Evolutionary conservation across 1,284 basidiomycete species (phyloP).

Genomic region (Trichosporon faecale): DNA sequence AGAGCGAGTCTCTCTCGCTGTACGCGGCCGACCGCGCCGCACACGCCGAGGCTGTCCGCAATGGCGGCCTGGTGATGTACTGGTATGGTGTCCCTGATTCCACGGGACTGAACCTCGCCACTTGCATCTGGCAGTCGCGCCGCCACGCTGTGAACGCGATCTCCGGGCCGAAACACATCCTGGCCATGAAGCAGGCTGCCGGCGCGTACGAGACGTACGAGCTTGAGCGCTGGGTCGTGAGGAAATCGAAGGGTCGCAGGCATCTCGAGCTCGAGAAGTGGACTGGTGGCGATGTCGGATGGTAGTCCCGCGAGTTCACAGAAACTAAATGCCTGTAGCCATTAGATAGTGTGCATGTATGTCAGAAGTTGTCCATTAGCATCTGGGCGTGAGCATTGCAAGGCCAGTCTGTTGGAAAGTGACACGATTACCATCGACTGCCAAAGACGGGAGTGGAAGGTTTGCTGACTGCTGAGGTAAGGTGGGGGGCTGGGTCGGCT

Average conservation of each 20-base stretch:
- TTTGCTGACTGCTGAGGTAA: not conserved
- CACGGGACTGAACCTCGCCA: slow-evolving; percentile 80
- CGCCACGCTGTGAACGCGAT: slow-evolving; percentile 75
- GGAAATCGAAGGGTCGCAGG: slow-evolving; percentile 62
- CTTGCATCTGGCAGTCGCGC: slow-evolving; percentile 85
- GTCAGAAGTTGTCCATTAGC: not conserved
- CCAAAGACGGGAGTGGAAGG: not conserved
- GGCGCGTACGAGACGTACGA: slow-evolving; percentile 73
- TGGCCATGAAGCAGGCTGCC: slow-evolving; percentile 74
- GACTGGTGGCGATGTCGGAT: slow-evolving; percentile 64
- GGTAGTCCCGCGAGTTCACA: slow-evolving; percentile 25
- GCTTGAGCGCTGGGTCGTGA: slow-evolving; percentile 69
- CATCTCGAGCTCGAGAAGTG: slow-evolving; percentile 65
- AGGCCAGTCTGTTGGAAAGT: not conserved
- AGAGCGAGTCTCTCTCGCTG: slow-evolving; percentile 55
- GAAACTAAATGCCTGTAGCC: slow-evolving; percentile 7
- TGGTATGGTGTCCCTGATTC: slow-evolving; percentile 84
- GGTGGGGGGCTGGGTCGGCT: too few relatives aligned
- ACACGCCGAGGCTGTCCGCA: slow-evolving; percentile 82
- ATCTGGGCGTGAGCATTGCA: not conserved
- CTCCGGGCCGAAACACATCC: slow-evolving; percentile 71
- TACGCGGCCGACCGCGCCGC: slow-evolving; percentile 80
- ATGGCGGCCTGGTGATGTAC: slow-evolving; percentile 72
- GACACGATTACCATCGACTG: not conserved
- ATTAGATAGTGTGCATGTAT: slow-evolving; percentile 8